A percentile compares a stretch with the other conserved stretches of the same genome.
Conservation (phyloP, 345 rosid species). For the Punica granatum region DNA sequence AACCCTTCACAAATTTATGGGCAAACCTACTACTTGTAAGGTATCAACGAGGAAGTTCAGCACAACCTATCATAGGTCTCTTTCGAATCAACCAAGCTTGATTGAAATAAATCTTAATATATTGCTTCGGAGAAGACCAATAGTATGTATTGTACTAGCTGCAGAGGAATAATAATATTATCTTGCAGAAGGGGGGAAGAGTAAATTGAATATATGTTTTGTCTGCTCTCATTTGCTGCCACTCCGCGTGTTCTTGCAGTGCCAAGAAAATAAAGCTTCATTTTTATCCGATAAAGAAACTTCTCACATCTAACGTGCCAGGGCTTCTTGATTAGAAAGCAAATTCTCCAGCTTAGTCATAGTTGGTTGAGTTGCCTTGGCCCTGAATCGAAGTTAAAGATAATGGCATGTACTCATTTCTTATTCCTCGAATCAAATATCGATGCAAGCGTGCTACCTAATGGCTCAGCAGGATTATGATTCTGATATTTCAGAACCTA, state of each 20-base stretch:
- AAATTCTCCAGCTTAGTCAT: constrained; percentile 5
- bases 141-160: too few relatives aligned
- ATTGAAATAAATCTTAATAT: too few relatives aligned
- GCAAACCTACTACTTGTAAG: too few relatives aligned
- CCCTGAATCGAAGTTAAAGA: background rate
- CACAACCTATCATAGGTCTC: too few relatives aligned
- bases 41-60: too few relatives aligned
- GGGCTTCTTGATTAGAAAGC: constrained; percentile 3
- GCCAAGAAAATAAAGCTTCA: constrained; percentile 1
- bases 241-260: background rate
- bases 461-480: background rate
- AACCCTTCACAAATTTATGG: too few relatives aligned
- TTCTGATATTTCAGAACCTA: constrained; percentile 11
- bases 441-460: constrained; percentile 3
- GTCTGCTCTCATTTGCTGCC: background rate
- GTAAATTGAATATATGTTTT: too few relatives aligned
- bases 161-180: too few relatives aligned
- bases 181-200: too few relatives aligned
- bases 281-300: background rate
- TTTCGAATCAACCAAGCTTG: too few relatives aligned
- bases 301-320: background rate
- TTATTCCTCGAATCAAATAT: constrained; percentile 8
- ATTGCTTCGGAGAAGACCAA: too few relatives aligned
- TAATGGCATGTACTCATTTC: constrained; percentile 6
- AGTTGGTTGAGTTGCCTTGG: constrained; percentile 3